Evolutionary conservation across 345 rosid species (phyloP), one percentile per base, ranked within the genome.

Genomic region (Streptanthus diversifolius): DNA sequence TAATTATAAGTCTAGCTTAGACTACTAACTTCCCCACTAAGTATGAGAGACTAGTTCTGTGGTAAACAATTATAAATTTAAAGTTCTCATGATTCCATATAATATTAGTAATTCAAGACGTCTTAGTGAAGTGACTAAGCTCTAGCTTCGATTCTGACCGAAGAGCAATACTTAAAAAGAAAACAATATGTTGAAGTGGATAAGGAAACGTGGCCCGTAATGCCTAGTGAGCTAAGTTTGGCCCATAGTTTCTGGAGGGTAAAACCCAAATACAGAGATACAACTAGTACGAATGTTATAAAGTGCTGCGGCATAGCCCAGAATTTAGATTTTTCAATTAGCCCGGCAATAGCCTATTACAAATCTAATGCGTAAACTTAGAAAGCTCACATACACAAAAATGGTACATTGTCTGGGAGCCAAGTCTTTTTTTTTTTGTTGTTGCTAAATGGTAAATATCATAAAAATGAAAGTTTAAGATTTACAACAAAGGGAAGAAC

Each of bases 21-120:
- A 32, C 74, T 75, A 61, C 69, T 68, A 53, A 75, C 79, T 68
- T 75, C 59, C 70, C 79, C 79, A 75, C 74, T 68, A 75, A 75
- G 79, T 49, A 61, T 12, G 63, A 66, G 44, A 58, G 53, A 57
- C 52, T 74, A 33, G 21, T 59, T 32, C 35, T 22, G 24, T 32
- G 11, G 27, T 49, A 44, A 11, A 49, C 49, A 39, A 32, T 63
- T 43, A 17, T 3, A 21, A 45, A 13, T 35, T 13, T 27, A 11
- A 56, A 45, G 47, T 35, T 55, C 36, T 45, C 51, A 45, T 35
- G 29, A 17, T 17, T 24, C 65, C 29, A 41, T 39, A 40, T 10
- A 48, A 39, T 12, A 33, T 33, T 18, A 49, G 36, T 21, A 14
- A 36, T 33, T 35, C 2, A 18, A 32, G 12, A 39, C 39, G 13